Percentiles rank a stretch among this genome's conserved stretches.
Evolutionary conservation across 805 yeast genomes (phyloP).

Genomic region (Torulaspora franciscae): DNA sequence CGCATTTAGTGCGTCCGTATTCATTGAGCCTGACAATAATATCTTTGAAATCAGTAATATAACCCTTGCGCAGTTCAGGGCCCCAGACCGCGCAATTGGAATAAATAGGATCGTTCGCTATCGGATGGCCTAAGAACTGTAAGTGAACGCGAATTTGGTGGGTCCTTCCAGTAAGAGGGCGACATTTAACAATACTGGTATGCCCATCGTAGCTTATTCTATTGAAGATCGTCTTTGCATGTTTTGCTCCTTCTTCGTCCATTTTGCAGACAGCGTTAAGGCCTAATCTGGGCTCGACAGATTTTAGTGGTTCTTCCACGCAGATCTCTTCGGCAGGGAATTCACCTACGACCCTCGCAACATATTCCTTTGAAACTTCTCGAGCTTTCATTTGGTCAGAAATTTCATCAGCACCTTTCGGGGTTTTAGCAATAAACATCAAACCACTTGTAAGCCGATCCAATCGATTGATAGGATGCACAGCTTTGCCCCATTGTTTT

Average conservation of each 20-base stretch:
- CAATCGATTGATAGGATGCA: conserved; percentile 83
- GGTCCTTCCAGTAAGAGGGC: conserved; percentile 87
- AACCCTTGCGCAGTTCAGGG: conserved; percentile 56
- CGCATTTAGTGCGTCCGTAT: conserved; percentile 65
- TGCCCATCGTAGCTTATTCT: conserved; percentile 64
- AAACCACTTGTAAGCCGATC: conserved; percentile 91
- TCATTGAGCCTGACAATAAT: conserved; percentile 49
- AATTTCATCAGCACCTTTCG: conserved; percentile 71
- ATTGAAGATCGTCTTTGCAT: conserved; percentile 66
- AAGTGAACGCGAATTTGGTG: conserved; percentile 94
- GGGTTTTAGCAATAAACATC: conserved; percentile 82
- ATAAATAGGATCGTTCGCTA: conserved; percentile 88
- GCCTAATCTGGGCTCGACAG: conserved; percentile 69
- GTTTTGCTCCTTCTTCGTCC: conserved; percentile 43
- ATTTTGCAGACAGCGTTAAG: conserved; percentile 49
- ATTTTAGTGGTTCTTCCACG: conserved; percentile 64
- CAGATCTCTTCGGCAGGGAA: conserved; percentile 60
- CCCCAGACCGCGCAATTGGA: conserved; percentile 85
- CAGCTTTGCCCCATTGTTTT: conserved; percentile 58
- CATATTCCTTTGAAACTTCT: conserved; percentile 71
- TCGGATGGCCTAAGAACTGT: conserved; percentile 84
- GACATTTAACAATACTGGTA: conserved; percentile 66
- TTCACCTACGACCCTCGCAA: conserved; percentile 83
- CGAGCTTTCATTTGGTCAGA: conserved; percentile 69
- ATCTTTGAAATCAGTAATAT: conserved; percentile 45